phyloP scores from a whole-genome alignment of 2,329 filamentous ascomycete genomes.

The Zymoseptoria tritici region DNA sequence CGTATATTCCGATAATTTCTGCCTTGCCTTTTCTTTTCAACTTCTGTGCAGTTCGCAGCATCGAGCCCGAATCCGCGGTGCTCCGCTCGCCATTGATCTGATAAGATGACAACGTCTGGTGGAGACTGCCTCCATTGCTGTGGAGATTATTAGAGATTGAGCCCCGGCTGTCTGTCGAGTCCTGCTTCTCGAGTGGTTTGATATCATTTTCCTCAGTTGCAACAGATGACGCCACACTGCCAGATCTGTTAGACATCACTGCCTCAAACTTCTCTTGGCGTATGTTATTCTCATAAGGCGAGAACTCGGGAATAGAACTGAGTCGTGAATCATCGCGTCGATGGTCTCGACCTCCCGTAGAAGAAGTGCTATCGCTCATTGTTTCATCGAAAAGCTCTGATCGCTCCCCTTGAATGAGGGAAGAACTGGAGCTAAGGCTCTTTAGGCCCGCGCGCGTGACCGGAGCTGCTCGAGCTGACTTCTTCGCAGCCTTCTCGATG shows the following conservation, averaged over 20 bases:
- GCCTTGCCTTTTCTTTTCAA: constrained; percentile 48
- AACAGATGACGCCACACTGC: constrained; percentile 13
- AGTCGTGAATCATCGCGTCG: constrained; percentile 41
- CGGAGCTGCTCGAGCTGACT: constrained; percentile 40
- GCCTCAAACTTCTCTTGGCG: constrained; percentile 8
- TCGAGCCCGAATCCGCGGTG: constrained; percentile 18
- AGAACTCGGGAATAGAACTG: constrained; percentile 29
- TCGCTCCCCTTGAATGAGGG: constrained; percentile 26
- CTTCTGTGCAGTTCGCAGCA: constrained; percentile 39
- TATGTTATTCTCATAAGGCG: constrained; percentile 15
- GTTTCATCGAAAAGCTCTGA: constrained; percentile 35
- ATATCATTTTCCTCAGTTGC: constrained; percentile 11
- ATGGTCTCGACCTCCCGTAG: constrained; percentile 31
- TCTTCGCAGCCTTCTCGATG: constrained; percentile 67
- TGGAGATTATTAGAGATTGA: constrained; percentile 13
- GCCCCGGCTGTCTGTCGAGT: constrained; percentile 15
- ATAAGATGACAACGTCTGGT: constrained; percentile 14
- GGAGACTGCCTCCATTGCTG: constrained; percentile 10
- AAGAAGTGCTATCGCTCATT: constrained; percentile 44
- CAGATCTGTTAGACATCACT: constrained; percentile 5
- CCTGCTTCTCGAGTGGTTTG: constrained; percentile 4
- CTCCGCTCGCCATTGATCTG: constrained; percentile 11
- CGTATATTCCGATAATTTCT: constrained; percentile 52
- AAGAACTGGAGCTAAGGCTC: constrained; percentile 42
- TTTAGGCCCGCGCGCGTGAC: constrained; percentile 37